Base-by-base conservation (phyloP, 2,329 filamentous ascomycete genomes). In the Diaporthe aspalathi region DNA sequence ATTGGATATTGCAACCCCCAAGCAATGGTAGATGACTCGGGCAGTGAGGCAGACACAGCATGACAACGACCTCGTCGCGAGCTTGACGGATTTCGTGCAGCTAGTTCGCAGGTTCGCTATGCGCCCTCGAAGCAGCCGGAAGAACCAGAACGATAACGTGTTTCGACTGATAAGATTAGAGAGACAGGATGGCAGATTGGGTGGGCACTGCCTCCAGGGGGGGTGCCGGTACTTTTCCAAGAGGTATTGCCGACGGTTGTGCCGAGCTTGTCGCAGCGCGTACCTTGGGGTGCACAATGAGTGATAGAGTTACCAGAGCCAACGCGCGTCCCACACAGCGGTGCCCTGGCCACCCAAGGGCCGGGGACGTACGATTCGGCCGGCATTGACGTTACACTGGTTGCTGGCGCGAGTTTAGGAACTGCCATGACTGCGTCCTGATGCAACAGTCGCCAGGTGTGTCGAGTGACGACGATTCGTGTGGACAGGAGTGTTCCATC, bases 191-290 rank as follows among this genome's bases (percentile, higher is more conserved):
- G 66, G 66, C 66, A 68, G 66, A 68, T 68, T 68, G 66, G 53
- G 66, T 68, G 66, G 66, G 66, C 20, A 50, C 66, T 60, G 43
- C 43, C 16, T 29, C 38, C 40, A 68, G 43, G 53, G 43, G 22
- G 53, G 50, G 52, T 40, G 45, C 35, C 43, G 27, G 67, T 73
- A 72, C 70, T 29, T 70, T 65, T 32, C 47, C 56, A 52, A 16
- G 27, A 70, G 70, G 70, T 73, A 73, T 62, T 70, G 72, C 72
- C 72, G 72, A 73, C 67, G 53, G 66, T 73, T 72, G 52, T 72
- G 72, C 72, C 72, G 72, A 73, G 62, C 54, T 54, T 62, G 52
- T 72, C 50, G 62, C 35, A 70, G 57, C 38, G 45, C 35, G 52
- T 72, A 68, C 66, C 56, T 49, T 29, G 29, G 29, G 60, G 29